Evolutionary conservation across 352 stramenopile genomes (phyloP).

Genomic region (Phytophthora citricola): DNA sequence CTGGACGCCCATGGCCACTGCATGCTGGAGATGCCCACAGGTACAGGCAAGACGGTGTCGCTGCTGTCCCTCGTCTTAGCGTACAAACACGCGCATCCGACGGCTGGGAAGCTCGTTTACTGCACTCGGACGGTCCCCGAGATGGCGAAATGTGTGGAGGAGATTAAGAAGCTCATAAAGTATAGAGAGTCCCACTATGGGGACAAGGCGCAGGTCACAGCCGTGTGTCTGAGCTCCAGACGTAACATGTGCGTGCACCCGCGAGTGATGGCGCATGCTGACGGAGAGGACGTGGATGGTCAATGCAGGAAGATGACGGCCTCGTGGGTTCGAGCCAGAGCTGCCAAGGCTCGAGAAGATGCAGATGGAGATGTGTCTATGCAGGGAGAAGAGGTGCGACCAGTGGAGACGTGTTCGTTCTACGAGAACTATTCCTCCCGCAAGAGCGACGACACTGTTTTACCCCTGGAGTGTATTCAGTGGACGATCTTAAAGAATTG

Average conservation of each 20-base stretch:
- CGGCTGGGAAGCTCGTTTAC: constrained; percentile 98
- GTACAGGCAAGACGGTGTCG: constrained; percentile 98
- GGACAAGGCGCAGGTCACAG: constrained; percentile 70
- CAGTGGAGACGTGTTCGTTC: constrained; percentile 87
- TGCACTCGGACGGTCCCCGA: constrained; percentile 99
- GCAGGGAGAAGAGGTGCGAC: constrained; percentile 3
- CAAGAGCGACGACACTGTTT: constrained; percentile 93
- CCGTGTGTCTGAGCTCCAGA: constrained; percentile 92
- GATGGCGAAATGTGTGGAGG: constrained; percentile 98
- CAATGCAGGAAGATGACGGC: constrained; percentile 98
- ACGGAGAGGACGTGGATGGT: constrained; percentile 97
- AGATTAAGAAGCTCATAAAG: constrained; percentile 96
- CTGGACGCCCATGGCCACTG: constrained; percentile 97
- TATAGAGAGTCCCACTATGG: constrained; percentile 80
- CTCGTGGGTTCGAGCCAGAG: constrained; percentile 95
- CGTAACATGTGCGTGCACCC: constrained; percentile 99
- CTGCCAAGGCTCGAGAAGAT: constrained; percentile 29
- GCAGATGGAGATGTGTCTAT: constrained; percentile 16
- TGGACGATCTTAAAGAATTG: constrained; percentile 96
- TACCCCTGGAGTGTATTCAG: constrained; percentile 95
- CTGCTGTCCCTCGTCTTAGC: constrained; percentile 97
- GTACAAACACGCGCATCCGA: constrained; percentile 94
- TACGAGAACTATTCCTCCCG: constrained; percentile 91
- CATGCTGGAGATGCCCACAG: constrained; percentile 99
- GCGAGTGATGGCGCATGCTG: constrained; percentile 94